phyloP scores from a whole-genome alignment of 371 early-diverging fungal genomes.

The Mucor racemosus region DNA sequence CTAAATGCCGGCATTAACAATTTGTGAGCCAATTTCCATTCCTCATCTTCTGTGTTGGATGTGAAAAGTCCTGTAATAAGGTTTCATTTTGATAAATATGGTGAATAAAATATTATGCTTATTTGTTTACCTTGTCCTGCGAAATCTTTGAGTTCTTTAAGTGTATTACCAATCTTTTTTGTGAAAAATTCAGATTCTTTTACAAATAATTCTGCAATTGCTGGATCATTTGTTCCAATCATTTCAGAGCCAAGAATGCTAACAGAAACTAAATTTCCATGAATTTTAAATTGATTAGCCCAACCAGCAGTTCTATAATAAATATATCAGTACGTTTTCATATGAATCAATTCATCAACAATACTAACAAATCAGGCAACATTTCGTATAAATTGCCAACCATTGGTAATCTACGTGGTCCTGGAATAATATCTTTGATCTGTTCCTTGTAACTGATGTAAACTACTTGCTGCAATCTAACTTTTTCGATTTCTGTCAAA shows the following conservation, averaged over 20 bases:
- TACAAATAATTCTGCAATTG: conserved; percentile 36
- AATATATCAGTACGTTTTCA: neutral
- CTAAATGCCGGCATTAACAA: conserved; percentile 57
- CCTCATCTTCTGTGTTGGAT: conserved; percentile 38
- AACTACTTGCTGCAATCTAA: conserved; percentile 25
- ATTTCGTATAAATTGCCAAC: conserved; percentile 39
- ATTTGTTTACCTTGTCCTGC: conserved; percentile 32
- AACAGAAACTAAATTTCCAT: conserved; percentile 29
- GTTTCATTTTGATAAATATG: neutral
- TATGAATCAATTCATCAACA: neutral
- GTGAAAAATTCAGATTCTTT: conserved; percentile 46
- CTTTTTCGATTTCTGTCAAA: conserved; percentile 22
- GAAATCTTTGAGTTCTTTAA: conserved; percentile 37
- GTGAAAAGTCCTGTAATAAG: conserved; percentile 35
- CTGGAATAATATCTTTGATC: conserved; percentile 29
- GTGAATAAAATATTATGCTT: neutral
- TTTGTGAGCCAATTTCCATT: conserved; percentile 57
- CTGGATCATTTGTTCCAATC: conserved; percentile 39
- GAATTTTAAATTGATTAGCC: conserved; percentile 21
- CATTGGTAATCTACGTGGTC: conserved; percentile 27
- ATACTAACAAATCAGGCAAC: conserved; percentile 35
- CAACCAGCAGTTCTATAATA: conserved; percentile 24
- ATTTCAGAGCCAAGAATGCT: conserved; percentile 19
- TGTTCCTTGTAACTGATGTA: conserved; percentile 18
- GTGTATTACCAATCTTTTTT: conserved; percentile 25